Evolutionary conservation across 306 rosid genomes (phyloP).

Genomic region (Acmispon strigosus): DNA sequence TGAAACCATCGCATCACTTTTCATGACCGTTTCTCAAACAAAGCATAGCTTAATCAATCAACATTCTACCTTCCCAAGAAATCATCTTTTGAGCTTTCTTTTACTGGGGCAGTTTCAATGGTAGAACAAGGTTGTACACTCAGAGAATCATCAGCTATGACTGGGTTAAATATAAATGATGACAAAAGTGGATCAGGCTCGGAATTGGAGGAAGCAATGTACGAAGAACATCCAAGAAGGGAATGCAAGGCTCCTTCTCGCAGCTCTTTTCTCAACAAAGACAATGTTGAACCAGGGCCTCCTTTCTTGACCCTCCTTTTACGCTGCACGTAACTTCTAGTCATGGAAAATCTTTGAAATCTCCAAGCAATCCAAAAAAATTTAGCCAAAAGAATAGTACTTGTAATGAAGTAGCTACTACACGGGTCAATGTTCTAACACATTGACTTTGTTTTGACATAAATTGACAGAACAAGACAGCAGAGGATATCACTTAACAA

Average conservation of each 20-base stretch:
- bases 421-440: neutral
- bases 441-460: neutral
- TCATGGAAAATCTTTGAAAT: slow-evolving; percentile 40
- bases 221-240: slow-evolving; percentile 74
- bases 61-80: slow-evolving; percentile 40
- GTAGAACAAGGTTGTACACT: slow-evolving; percentile 34
- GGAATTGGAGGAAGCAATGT: slow-evolving; percentile 38
- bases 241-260: slow-evolving; percentile 75
- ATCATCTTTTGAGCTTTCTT: slow-evolving; percentile 42
- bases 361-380: slow-evolving; percentile 5
- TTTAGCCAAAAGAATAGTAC: neutral
- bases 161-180: slow-evolving; percentile 70
- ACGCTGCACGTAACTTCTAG: slow-evolving; percentile 72
- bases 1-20: too few species aligned
- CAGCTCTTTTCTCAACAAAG: slow-evolving; percentile 69
- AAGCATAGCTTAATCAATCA: neutral
- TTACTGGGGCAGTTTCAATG: slow-evolving; percentile 31
- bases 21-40: neutral
- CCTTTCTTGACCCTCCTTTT: slow-evolving; percentile 63
- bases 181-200: slow-evolving; percentile 83
- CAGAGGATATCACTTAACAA: neutral
- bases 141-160: slow-evolving; percentile 31
- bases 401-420: neutral
- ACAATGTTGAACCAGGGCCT: slow-evolving; percentile 57
- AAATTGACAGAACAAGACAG: neutral